phyloP scores from a whole-genome alignment of 345 rosid species.

The Pistacia integerrima region DNA sequence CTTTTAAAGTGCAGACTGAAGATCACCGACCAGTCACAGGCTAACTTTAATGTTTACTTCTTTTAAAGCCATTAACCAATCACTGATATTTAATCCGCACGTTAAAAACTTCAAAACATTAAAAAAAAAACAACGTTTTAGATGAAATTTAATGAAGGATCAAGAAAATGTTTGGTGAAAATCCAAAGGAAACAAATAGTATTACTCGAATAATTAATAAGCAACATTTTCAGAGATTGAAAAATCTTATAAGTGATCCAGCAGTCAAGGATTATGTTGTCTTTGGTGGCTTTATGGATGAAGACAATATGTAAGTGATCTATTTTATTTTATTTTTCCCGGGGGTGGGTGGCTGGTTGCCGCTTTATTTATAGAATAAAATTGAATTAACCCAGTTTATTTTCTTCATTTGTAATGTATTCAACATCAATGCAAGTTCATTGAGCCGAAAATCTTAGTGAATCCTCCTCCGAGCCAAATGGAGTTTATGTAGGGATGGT shows the following conservation, averaged over 20 bases:
- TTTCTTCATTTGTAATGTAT: not conserved
- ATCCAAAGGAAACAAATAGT: constrained; percentile 43
- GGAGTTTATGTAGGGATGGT: too few species aligned
- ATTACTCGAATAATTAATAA: constrained; percentile 54
- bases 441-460: constrained; percentile 76
- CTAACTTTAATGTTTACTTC: too few species aligned
- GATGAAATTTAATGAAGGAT: constrained; percentile 38
- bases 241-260: constrained; percentile 41
- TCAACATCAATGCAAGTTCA: constrained; percentile 40
- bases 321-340: not conserved
- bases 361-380: too few species aligned
- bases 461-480: constrained; percentile 50
- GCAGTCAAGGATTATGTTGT: constrained; percentile 45
- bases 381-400: not conserved
- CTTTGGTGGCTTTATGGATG: constrained; percentile 57
- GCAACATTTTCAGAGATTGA: constrained; percentile 56
- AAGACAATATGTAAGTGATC: constrained; percentile 51
- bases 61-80: too few species aligned
- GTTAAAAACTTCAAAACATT: too few species aligned
- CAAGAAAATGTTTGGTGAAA: constrained; percentile 59
- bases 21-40: too few species aligned
- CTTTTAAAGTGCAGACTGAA: too few species aligned
- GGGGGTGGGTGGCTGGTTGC: too few species aligned
- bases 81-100: too few species aligned
- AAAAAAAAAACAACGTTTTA: too few species aligned